phyloP scores from a whole-genome alignment of 169 alveolate genomes.

The Amoebophrya sp. region DNA sequence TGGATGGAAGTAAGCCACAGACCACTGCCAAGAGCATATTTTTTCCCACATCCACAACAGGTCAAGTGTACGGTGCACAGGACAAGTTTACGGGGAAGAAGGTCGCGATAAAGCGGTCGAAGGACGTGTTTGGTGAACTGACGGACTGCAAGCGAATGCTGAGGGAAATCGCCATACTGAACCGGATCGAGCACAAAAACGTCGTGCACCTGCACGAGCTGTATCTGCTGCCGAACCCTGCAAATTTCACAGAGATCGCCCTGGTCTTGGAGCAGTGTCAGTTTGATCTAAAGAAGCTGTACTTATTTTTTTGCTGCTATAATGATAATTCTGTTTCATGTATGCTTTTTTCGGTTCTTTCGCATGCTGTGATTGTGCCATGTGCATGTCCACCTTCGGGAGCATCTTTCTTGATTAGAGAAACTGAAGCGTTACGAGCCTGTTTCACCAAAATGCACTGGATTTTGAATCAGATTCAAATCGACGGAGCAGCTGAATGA shows the following conservation, averaged over 20 bases:
- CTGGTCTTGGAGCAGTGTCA: conserved; percentile 87
- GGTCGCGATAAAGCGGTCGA: conserved; percentile 81
- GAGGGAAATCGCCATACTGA: conserved; percentile 78
- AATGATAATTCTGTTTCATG: too few species aligned
- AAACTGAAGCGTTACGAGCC: too few species aligned
- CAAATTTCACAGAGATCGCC: conserved; percentile 75
- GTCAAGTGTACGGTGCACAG: conserved; percentile 40
- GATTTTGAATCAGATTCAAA: conserved; percentile 73
- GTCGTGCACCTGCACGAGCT: conserved; percentile 73
- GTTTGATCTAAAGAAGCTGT: conserved; percentile 84
- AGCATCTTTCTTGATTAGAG: too few species aligned
- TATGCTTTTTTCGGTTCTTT: too few species aligned
- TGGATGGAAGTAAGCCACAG: too few species aligned
- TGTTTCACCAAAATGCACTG: too few species aligned
- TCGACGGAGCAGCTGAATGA: conserved; percentile 66
- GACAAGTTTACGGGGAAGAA: conserved; percentile 51
- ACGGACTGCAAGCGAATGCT: conserved; percentile 82
- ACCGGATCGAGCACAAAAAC: conserved; percentile 75
- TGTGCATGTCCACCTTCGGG: too few species aligned
- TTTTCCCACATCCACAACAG: too few species aligned
- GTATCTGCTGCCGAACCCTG: conserved; percentile 66
- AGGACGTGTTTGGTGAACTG: conserved; percentile 81
- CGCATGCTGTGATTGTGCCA: too few species aligned
- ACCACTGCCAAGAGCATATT: too few species aligned
- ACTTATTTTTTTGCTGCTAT: too few species aligned